These are phyloP conservation scores for Parietaria judaica DNA, from an alignment of 306 rosid species.

Conservation along the genomic window DNA sequence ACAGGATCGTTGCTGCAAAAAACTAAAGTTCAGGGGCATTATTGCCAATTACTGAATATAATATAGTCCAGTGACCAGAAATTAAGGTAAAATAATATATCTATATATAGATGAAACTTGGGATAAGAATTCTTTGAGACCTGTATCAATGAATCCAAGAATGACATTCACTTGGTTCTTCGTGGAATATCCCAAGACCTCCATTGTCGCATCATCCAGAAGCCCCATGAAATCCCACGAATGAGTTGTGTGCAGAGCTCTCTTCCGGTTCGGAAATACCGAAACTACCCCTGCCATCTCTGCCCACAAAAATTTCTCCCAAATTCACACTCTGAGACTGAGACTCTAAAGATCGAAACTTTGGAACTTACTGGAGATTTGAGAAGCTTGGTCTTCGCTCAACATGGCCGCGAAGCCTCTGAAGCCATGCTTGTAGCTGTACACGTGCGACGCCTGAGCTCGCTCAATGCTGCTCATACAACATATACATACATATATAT, in stretches of 20 bases:
- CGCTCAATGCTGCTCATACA: conserved; percentile 42
- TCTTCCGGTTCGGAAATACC: conserved; percentile 61
- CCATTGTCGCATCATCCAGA: conserved; percentile 40
- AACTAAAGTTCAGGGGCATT: too few relatives aligned
- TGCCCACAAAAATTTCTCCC: conserved; percentile 40
- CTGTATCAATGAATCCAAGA: conserved; percentile 70
- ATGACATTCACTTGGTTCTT: conserved; percentile 59
- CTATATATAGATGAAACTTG: too few relatives aligned
- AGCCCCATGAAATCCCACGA: conserved; percentile 85
- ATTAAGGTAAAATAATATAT: background rate
- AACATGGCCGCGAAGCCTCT: conserved; percentile 76
- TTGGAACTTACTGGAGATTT: conserved; percentile 45
- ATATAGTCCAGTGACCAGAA: background rate
- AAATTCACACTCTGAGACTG: background rate
- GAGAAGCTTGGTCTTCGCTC: conserved; percentile 51
- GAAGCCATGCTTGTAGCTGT: conserved; percentile 68
- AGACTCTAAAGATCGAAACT: background rate
- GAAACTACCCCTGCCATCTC: conserved; percentile 67
- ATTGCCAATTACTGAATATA: background rate
- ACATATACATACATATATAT: too few relatives aligned
- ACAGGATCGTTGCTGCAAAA: too few relatives aligned
- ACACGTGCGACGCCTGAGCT: conserved; percentile 54
- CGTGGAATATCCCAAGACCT: conserved; percentile 38
- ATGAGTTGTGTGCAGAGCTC: conserved; percentile 69
- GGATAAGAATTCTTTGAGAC: conserved; percentile 20